Base-by-base conservation (phyloP, 2,329 filamentous ascomycete genomes). In the Apiospora kogelbergensis region DNA sequence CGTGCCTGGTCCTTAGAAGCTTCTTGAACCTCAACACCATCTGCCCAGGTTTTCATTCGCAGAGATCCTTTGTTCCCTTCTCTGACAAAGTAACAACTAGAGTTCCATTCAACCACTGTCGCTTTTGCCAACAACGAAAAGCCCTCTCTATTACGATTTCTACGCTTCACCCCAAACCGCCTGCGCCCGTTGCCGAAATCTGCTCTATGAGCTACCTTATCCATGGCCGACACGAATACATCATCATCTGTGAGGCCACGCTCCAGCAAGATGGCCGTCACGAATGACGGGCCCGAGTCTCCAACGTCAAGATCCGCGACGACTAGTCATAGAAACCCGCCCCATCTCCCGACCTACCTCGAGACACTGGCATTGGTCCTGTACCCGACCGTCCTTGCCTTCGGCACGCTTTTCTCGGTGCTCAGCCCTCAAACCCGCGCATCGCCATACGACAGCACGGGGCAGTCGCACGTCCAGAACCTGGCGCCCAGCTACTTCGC, bases 401-500 rank as follows among this genome's bases (percentile, higher is more conserved):
- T 97, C 73, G 96, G 96, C 73, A 92, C 93, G 37, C 76, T 97
- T 73, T 98, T 93, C 85, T 91, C 91, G 63, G 82, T 89, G 44
- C 81, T 98, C 67, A 95, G 94, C 22, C 94, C 94, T 1, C 83
- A 89, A 70, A 90, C 90, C 13, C 90, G 89, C 76, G 82, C 83
- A 63, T 85, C 88, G 1, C 84, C 88, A 3, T 94, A 93, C 83
- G 88, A 90, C 72, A 79, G 84, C 2, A 76, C 81, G 48, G 80
- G 86, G 30, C 92, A 94, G 77, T 87, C 91, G 15, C 91, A 93
- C 80, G 80, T 84, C 3, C 85, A 84, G 63, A 81, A 79, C n/a
- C 77, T 80, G 48, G 88, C 91, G 66, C 93, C 93, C 2, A 91
- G 87, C 78, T 99, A 98, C 84, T 99, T 99, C 79, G 95, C 96